phyloP scores from a whole-genome alignment of 2,329 filamentous ascomycete species.

The Monascus ruber region DNA sequence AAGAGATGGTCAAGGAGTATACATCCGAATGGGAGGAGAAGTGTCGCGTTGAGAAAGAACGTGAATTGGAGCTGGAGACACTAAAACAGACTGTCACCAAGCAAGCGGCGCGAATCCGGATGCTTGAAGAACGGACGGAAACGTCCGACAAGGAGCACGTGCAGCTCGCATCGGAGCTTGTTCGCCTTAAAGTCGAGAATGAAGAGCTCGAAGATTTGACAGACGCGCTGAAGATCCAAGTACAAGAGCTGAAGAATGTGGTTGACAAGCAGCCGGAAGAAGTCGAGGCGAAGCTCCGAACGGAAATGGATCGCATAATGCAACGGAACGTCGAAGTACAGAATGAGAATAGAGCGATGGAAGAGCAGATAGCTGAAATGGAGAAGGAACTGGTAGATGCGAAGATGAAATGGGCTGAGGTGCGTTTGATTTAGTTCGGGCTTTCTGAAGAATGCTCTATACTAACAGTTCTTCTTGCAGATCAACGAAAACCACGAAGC shows the following conservation, averaged over 20 bases:
- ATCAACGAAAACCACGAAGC: conserved; percentile 59
- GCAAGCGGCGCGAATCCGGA: conserved; percentile 65
- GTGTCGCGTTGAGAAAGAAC: conserved; percentile 66
- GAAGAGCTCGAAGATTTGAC: conserved; percentile 81
- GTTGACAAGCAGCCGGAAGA: conserved; percentile 85
- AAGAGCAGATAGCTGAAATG: conserved; percentile 83
- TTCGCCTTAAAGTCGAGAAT: conserved; percentile 87
- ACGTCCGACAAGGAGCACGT: conserved; percentile 85
- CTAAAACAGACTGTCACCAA: conserved; percentile 56
- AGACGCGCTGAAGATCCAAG: conserved; percentile 74
- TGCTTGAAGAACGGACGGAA: conserved; percentile 77
- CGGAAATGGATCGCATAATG: conserved; percentile 86
- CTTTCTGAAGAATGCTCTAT: neutral
- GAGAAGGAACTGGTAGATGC: conserved; percentile 85
- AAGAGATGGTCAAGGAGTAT: conserved; percentile 71
- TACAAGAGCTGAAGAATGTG: conserved; percentile 70
- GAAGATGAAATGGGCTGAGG: conserved; percentile 93
- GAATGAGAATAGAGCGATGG: conserved; percentile 77
- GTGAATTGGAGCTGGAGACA: conserved; percentile 67
- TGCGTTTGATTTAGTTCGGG: conserved; percentile 35
- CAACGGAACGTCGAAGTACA: conserved; percentile 86
- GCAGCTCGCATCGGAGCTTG: conserved; percentile 77
- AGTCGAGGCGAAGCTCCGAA: conserved; percentile 68
- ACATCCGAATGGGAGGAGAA: conserved; percentile 87
- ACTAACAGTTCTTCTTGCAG: conserved; percentile 32